These are phyloP conservation scores for Apocynum venetum DNA, from an alignment of 257 asterid species.

Conservation along the genomic window DNA sequence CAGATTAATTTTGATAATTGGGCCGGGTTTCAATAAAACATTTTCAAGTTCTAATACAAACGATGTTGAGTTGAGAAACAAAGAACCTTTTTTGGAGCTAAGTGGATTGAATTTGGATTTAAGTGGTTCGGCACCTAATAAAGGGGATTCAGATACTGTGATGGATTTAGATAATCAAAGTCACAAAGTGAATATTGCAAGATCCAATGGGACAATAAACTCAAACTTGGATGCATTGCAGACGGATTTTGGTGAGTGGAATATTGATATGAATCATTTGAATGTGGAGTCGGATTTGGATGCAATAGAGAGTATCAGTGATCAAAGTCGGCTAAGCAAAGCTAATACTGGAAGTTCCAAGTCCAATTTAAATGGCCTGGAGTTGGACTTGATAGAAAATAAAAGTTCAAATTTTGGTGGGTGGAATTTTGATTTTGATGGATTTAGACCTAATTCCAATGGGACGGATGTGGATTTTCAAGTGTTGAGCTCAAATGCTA, in stretches of 20 bases:
- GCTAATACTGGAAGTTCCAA: constrained; percentile 26
- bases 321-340: constrained; percentile 32
- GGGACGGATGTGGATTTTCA: constrained; percentile 11
- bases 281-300: constrained; percentile 10
- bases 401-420: constrained; percentile 24
- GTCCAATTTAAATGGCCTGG: constrained; percentile 24
- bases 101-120: constrained; percentile 1
- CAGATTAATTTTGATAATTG: constrained; percentile 8
- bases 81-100: constrained; percentile 15
- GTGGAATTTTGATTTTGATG: constrained; percentile 25
- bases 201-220: constrained; percentile 14
- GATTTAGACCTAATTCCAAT: constrained; percentile 13
- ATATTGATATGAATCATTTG: neutral
- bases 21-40: neutral
- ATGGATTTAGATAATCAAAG: neutral
- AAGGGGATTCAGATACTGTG: neutral
- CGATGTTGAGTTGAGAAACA: constrained; percentile 6
- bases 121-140: constrained; percentile 1
- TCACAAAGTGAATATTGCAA: constrained; percentile 10
- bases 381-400: constrained; percentile 16
- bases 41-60: neutral
- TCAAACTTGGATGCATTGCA: constrained; percentile 21
- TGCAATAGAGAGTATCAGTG: constrained; percentile 15
- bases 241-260: constrained; percentile 30
- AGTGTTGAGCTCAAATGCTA: constrained; percentile 1